Evolutionary conservation across 1,139 yeast genomes (phyloP), one percentile per base, ranked within the genome.

Genomic region (Suhomyces wounanorum): DNA sequence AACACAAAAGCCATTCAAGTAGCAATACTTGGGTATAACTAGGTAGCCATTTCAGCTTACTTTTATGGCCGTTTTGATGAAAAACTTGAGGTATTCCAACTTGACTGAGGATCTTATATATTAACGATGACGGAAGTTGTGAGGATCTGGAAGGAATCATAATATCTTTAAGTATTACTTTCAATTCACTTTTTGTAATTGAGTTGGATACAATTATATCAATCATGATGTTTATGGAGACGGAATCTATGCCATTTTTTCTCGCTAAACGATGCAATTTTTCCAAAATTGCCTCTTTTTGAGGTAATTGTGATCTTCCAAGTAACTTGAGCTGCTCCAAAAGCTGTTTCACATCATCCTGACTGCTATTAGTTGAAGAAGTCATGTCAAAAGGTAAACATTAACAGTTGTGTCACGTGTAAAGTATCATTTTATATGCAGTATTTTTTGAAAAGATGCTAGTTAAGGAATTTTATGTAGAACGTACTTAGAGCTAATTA

Each of bases 1-100:
- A 57, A 14, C 66, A 58, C 1, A 70, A 43, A 9, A 71, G 55
- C 78, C 78, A 74, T 33, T 66, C 67, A 7, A 73, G 60, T 1
- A 73, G 51, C 23, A 51, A 50, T 4, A 54, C 49, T 52, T 72
- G 77, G 8, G 68, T 17, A 3, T 59, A 45, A n/a, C 52, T 52
- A 1, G 69, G 53, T 2, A 70, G 51, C 33, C 58, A 59, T 41
- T 59, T 65, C 63, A 62, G 69, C 44, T 59, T 66, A 16, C 56
- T 59, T 43, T 59, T 63, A 35, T 48, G 58, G 3, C 69, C 67
- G 30, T 62, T 50, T 35, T 61, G 60, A 51, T 58, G 65, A 53
- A 62, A 67, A 1, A 64, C 57, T 53, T 68, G 66, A 1, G 73
- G 68, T 10, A 60, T 61, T 1, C 77, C 75, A 2, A 72, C 55